phyloP scores from a whole-genome alignment of 1,139 yeast genomes.

The Sugiyamaella sp. region DNA sequence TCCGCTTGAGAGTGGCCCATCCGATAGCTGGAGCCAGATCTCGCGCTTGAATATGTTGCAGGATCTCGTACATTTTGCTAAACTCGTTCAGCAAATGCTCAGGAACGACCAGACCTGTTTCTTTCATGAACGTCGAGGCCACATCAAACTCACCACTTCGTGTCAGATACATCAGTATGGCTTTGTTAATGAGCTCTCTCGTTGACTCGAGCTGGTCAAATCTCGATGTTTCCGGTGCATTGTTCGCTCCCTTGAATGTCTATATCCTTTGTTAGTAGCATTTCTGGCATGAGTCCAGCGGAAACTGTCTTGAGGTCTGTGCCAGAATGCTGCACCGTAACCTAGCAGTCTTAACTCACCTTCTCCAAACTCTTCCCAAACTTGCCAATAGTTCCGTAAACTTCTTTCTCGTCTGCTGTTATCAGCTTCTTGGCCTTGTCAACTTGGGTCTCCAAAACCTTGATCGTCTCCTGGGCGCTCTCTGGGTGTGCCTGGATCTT shows the following conservation, averaged over 20 bases:
- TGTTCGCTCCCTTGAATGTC: slow-evolving; percentile 35
- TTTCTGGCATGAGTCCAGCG: not conserved
- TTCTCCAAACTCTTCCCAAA: slow-evolving; percentile 43
- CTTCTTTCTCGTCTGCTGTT: slow-evolving; percentile 38
- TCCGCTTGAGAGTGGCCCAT: slow-evolving; percentile 47
- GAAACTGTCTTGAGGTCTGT: not conserved
- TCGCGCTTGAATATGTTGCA: slow-evolving; percentile 36
- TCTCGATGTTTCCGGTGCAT: slow-evolving; percentile 27
- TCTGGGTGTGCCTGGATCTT: slow-evolving; percentile 22
- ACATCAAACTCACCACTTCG: slow-evolving; percentile 50
- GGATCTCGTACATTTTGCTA: slow-evolving; percentile 43
- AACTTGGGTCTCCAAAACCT: slow-evolving; percentile 15
- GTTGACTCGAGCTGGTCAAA: slow-evolving; percentile 13
- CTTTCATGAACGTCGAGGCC: slow-evolving; percentile 41
- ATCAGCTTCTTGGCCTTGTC: slow-evolving; percentile 22
- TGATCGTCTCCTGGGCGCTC: slow-evolving; percentile 3
- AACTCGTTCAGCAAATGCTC: slow-evolving; percentile 42
- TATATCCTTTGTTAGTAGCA: slow-evolving; percentile 17
- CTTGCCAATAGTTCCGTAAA: slow-evolving; percentile 39
- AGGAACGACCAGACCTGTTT: slow-evolving; percentile 41
- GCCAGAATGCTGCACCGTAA: slow-evolving; percentile 34
- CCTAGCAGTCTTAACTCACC: slow-evolving; percentile 25
- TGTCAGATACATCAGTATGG: slow-evolving; percentile 50
- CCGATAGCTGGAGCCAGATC: slow-evolving; percentile 47
- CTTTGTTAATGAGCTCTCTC: slow-evolving; percentile 36